phyloP scores from a whole-genome alignment of 768 basidiomycete species.

The Xerocomellus amylosporus region DNA sequence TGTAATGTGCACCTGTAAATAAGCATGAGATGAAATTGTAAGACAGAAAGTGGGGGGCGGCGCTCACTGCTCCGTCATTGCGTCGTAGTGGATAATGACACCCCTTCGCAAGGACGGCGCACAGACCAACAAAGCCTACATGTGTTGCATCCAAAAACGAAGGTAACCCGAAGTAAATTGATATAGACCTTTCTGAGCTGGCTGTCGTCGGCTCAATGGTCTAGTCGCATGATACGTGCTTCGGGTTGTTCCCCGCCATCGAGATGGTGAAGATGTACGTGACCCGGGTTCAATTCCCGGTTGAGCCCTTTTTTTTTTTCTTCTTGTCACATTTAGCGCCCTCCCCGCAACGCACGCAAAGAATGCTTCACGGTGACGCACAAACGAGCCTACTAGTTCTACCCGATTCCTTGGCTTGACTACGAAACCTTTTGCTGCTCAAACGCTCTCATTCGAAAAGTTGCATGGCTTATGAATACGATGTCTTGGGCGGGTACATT shows the following conservation, averaged over 20 bases:
- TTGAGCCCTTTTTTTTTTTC: slow-evolving; percentile 21
- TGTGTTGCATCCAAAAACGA: too few species aligned
- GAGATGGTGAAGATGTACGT: slow-evolving; percentile 34
- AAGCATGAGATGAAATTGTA: too few species aligned
- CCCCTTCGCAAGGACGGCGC: too few species aligned
- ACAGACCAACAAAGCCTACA: too few species aligned
- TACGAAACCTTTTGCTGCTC: not conserved
- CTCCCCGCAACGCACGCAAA: slow-evolving; percentile 6
- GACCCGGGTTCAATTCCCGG: slow-evolving; percentile 39
- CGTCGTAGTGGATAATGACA: too few species aligned
- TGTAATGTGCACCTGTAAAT: too few species aligned
- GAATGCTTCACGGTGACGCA: slow-evolving; percentile 13
- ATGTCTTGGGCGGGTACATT: slow-evolving; percentile 22
- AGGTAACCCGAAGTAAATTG: too few species aligned
- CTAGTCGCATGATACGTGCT: slow-evolving; percentile 39
- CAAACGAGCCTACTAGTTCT: not conserved
- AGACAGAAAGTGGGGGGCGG: too few species aligned
- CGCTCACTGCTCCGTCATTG: too few species aligned
- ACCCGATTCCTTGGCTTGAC: slow-evolving; percentile 2
- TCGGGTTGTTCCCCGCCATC: slow-evolving; percentile 22
- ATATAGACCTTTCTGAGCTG: too few species aligned
- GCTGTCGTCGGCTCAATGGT: slow-evolving; percentile 36
- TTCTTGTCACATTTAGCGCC: not conserved
- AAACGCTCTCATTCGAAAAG: not conserved
- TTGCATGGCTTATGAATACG: slow-evolving; percentile 13